phyloP scores from a whole-genome alignment of 805 yeast species.

The Myxozyma neglecta region DNA sequence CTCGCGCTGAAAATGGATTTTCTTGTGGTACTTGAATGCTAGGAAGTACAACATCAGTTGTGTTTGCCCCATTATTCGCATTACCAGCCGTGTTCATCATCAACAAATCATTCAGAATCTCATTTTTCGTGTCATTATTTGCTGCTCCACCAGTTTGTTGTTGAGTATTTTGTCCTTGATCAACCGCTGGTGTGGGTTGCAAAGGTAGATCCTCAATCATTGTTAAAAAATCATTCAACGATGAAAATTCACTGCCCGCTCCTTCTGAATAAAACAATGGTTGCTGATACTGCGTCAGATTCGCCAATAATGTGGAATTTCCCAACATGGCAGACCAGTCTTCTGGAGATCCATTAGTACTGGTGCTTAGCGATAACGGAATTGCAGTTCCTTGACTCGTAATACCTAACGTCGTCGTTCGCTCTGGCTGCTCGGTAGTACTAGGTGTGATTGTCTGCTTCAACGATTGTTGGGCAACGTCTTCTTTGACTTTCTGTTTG shows the following conservation, averaged over 20 bases:
- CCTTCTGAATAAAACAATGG: slow-evolving; percentile 87
- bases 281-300: slow-evolving; percentile 35
- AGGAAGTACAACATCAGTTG: not conserved
- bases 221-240: slow-evolving; percentile 81
- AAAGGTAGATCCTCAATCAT: slow-evolving; percentile 71
- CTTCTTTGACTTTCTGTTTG: not conserved
- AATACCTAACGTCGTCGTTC: slow-evolving; percentile 6
- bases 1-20: slow-evolving; percentile 16
- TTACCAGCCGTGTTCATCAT: not conserved
- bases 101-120: not conserved
- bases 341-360: slow-evolving; percentile 8
- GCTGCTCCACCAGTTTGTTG: not conserved
- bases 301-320: slow-evolving; percentile 12
- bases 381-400: slow-evolving; percentile 20
- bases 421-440: not conserved
- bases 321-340: slow-evolving; percentile 20
- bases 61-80: not conserved
- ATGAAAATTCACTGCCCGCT: slow-evolving; percentile 79
- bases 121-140: not conserved
- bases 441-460: not conserved
- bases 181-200: not conserved
- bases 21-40: not conserved
- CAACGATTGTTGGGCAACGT: too few species aligned
- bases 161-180: not conserved
- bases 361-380: slow-evolving; percentile 8